A percentile compares a stretch with the other conserved stretches of the same genome.
Conservation (phyloP, 495 filamentous ascomycete genomes). For the Neurospora sp. region DNA sequence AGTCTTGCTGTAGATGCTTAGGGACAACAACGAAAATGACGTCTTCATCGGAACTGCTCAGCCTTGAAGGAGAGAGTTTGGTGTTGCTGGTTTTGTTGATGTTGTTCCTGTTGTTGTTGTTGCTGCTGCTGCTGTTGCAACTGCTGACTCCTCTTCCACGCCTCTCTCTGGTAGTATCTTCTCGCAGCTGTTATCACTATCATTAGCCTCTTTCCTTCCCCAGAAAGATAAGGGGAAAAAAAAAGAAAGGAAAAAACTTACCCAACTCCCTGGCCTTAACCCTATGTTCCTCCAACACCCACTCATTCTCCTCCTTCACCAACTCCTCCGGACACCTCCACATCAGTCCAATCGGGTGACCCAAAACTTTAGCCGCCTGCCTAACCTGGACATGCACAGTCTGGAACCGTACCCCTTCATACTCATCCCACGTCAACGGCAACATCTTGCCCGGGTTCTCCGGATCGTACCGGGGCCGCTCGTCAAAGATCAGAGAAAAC, state of each 20-base stretch:
- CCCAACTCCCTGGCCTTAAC: conserved; percentile 18
- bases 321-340: conserved; percentile 32
- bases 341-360: conserved; percentile 7
- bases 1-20: background rate
- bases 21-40: background rate
- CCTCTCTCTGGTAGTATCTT: background rate
- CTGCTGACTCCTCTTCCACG: background rate
- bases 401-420: background rate
- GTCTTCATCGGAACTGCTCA: background rate
- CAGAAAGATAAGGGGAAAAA: too few species aligned
- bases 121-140: background rate
- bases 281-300: conserved; percentile 22
- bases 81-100: background rate
- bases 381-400: background rate
- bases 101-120: background rate
- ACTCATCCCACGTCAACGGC: background rate
- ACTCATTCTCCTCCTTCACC: conserved; percentile 21
- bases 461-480: background rate
- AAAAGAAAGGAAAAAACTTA: conserved; percentile 14
- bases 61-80: background rate
- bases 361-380: background rate
- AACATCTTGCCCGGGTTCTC: background rate
- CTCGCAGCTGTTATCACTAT: background rate
- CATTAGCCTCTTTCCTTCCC: background rate
- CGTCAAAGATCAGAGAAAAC: background rate